These are phyloP conservation scores for Fagopyrum homotropicum DNA, from an alignment of 148 eudicot genomes.

Conservation along the genomic window DNA sequence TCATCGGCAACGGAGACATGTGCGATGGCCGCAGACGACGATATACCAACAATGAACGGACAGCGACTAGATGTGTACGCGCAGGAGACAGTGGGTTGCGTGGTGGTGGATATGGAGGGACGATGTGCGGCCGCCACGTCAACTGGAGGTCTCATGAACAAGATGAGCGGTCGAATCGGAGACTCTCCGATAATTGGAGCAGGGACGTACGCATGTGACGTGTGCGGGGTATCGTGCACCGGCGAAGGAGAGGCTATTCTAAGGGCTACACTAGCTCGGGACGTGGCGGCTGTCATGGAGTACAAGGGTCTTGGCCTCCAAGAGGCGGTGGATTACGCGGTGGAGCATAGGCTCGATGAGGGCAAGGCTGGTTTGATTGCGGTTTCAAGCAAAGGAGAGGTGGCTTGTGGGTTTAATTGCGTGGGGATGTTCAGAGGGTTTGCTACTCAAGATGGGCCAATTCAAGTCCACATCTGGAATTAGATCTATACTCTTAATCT, in stretches of 20 bases:
- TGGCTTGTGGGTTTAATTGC: constrained; percentile 68
- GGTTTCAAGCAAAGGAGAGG: constrained; percentile 64
- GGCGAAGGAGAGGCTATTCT: constrained; percentile 94
- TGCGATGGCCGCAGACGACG: constrained; percentile 33
- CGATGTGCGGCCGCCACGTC: constrained; percentile 93
- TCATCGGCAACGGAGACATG: constrained; percentile 39
- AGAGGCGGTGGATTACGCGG: constrained; percentile 82
- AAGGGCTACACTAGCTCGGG: constrained; percentile 72
- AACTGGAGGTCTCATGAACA: constrained; percentile 90
- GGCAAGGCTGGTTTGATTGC: constrained; percentile 85
- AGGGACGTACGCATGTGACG: constrained; percentile 71
- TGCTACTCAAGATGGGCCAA: constrained; percentile 72
- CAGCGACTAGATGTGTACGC: constrained; percentile 67
- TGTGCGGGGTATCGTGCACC: constrained; percentile 81
- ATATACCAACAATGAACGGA: constrained; percentile 52
- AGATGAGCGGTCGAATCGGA: constrained; percentile 69
- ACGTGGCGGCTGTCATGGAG: constrained; percentile 92
- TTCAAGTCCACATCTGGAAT: constrained; percentile 83
- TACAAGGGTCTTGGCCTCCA: constrained; percentile 67
- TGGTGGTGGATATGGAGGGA: constrained; percentile 65
- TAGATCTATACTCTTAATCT: not conserved
- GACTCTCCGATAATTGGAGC: constrained; percentile 83
- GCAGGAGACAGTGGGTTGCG: constrained; percentile 89
- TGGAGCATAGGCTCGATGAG: constrained; percentile 55
- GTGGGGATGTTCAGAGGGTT: constrained; percentile 85